Percentiles rank a stretch among this genome's conserved stretches.
These are phyloP conservation scores for Dothideomycetes sp. DNA, from an alignment of 2,329 filamentous ascomycete species.

Conservation along the genomic window DNA sequence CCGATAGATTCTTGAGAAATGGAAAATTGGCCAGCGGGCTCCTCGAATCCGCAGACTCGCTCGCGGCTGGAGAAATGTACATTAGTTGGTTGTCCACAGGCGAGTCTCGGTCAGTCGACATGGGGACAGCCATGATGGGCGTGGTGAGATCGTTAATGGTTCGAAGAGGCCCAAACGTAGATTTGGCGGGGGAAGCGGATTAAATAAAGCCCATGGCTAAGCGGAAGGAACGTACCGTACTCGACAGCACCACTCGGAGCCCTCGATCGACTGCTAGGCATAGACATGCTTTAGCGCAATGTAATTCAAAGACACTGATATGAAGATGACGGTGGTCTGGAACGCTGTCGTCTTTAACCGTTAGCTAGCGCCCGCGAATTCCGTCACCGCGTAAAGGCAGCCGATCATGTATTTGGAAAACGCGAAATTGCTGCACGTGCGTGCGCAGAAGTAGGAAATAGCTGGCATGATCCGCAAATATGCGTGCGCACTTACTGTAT, in stretches of 20 bases:
- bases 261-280: conserved; percentile 1
- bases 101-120: not conserved
- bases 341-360: conserved; percentile 1
- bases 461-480: too few species aligned
- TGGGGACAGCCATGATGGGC: not conserved
- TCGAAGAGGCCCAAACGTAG: too few species aligned
- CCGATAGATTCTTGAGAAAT: conserved; percentile 51
- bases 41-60: conserved; percentile 7
- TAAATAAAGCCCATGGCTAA: not conserved
- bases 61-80: conserved; percentile 8
- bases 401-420: not conserved
- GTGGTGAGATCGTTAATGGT: too few species aligned
- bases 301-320: conserved; percentile 2
- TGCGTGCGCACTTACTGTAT: too few species aligned
- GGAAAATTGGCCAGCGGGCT: conserved; percentile 18
- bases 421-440: too few species aligned
- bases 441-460: too few species aligned
- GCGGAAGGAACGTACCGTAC: conserved; percentile 6
- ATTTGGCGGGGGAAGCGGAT: not conserved
- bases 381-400: not conserved
- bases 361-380: not conserved
- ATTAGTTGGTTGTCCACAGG: conserved; percentile 5
- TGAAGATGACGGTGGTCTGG: conserved; percentile 8
- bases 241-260: conserved; percentile 7
- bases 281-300: conserved; percentile 8